These are phyloP conservation scores for Russula sp. DNA, from an alignment of 768 basidiomycete genomes.

Conservation along the genomic window DNA sequence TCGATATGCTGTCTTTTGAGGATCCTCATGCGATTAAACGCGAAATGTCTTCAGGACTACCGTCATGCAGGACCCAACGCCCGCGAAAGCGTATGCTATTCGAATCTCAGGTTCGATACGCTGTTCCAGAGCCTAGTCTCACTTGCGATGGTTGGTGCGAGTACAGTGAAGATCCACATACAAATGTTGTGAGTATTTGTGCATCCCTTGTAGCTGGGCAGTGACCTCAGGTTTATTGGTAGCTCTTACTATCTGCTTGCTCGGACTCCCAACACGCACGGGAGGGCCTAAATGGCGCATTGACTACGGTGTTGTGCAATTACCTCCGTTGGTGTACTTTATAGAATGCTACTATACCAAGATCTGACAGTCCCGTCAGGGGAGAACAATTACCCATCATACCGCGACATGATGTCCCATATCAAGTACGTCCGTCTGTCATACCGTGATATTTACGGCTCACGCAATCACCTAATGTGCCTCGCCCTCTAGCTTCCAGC, in stretches of 20 bases:
- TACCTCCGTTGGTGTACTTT: conserved; percentile 11
- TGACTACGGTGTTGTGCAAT: conserved; percentile 20
- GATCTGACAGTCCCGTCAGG: conserved; percentile 8
- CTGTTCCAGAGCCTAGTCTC: conserved; percentile 19
- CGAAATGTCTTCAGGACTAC: neutral
- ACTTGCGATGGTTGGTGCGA: conserved; percentile 23
- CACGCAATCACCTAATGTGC: neutral
- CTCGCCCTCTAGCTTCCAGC: neutral
- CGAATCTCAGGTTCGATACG: conserved; percentile 6
- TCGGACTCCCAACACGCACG: conserved; percentile 23
- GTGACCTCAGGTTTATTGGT: neutral
- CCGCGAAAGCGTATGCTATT: neutral
- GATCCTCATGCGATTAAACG: neutral
- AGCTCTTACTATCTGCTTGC: conserved; percentile 23
- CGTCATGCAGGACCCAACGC: neutral
- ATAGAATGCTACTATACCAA: neutral
- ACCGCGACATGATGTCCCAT: conserved; percentile 9
- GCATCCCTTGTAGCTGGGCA: neutral
- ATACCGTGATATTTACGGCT: neutral
- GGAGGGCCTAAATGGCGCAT: conserved; percentile 23
- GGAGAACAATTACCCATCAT: neutral
- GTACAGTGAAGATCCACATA: neutral
- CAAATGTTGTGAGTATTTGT: conserved; percentile 10
- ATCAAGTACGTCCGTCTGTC: conserved; percentile 11
- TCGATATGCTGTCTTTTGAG: neutral